Evolutionary conservation across 768 basidiomycete genomes (phyloP).

Genomic region (Punctularia strigosozonata): DNA sequence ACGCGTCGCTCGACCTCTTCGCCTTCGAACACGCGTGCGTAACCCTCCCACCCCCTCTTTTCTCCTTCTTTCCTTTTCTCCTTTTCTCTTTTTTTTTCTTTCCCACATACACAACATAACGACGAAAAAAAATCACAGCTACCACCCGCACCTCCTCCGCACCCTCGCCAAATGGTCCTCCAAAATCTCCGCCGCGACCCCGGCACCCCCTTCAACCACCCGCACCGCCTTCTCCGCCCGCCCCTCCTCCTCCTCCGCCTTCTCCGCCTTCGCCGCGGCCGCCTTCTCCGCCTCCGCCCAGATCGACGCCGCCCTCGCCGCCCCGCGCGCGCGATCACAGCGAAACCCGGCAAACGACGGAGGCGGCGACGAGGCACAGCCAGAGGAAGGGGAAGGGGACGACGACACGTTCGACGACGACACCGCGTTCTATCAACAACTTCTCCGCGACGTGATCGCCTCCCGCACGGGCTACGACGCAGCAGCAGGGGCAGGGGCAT

Average conservation of each 20-base stretch:
- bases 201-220: conserved; percentile 57
- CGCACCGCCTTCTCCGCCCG: conserved; percentile 66
- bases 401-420: conserved; percentile 65
- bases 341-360: no score
- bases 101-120: no score
- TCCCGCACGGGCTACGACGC: conserved; percentile 17
- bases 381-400: conserved; percentile 20
- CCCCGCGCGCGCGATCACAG: conserved; percentile 51
- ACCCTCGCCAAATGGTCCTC: conserved; percentile 91
- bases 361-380: no score
- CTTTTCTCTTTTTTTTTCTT: conserved; percentile 4
- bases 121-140: no score
- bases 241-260: no score
- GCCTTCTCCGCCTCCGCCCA: conserved; percentile 65
- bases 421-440: conserved; percentile 86
- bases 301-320: conserved; percentile 39
- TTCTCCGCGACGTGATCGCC: conserved; percentile 88
- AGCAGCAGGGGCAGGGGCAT: no score
- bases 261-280: conserved; percentile 60
- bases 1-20: no score
- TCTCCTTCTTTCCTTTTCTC: conserved; percentile 2
- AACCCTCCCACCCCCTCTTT: background rate
- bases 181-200: conserved; percentile 86
- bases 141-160: conserved; percentile 63
- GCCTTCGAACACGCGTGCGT: conserved; percentile 44